Conservation (phyloP, 2,329 filamentous ascomycete species). For the Ceratocystis colombiana region DNA sequence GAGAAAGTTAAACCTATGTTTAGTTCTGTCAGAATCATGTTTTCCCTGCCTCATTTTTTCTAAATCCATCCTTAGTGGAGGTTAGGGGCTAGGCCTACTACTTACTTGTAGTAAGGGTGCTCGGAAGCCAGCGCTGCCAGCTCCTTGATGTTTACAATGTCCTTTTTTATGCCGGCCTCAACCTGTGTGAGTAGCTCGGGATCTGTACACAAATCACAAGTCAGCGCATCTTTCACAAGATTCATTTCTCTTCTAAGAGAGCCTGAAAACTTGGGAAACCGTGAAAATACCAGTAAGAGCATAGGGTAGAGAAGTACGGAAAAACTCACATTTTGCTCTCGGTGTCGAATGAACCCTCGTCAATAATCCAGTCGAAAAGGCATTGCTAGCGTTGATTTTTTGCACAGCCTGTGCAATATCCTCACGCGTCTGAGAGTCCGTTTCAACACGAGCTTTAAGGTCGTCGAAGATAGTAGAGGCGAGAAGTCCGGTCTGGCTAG, state of each 20-base stretch:
- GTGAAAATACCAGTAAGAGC: too few relatives aligned
- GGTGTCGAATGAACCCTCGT: constrained; percentile 69
- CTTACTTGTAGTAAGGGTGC: constrained; percentile 91
- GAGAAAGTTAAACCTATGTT: constrained; percentile 61
- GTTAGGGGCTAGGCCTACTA: neutral
- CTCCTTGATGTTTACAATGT: constrained; percentile 59
- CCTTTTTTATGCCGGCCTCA: constrained; percentile 59
- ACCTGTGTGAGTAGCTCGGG: constrained; percentile 58
- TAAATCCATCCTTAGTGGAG: too few relatives aligned
- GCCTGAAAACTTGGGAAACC: too few relatives aligned
- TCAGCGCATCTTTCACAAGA: neutral
- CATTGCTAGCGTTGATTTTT: constrained; percentile 18
- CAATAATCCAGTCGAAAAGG: constrained; percentile 19
- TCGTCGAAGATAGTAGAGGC: constrained; percentile 22
- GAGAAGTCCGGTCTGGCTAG: constrained; percentile 10
- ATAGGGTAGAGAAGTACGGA: neutral
- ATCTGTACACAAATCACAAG: constrained; percentile 40
- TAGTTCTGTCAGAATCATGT: neutral
- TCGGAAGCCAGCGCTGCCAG: constrained; percentile 66
- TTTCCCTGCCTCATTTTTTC: neutral
- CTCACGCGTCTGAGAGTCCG: constrained; percentile 18
- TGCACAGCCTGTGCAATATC: constrained; percentile 20
- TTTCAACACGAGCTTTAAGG: constrained; percentile 19
- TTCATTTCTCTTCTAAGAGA: too few relatives aligned
- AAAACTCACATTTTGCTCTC: constrained; percentile 42